Percentiles rank a stretch among this genome's conserved stretches.
Conservation (phyloP, 352 stramenopile genomes). For the Phytophthora kernoviae region DNA sequence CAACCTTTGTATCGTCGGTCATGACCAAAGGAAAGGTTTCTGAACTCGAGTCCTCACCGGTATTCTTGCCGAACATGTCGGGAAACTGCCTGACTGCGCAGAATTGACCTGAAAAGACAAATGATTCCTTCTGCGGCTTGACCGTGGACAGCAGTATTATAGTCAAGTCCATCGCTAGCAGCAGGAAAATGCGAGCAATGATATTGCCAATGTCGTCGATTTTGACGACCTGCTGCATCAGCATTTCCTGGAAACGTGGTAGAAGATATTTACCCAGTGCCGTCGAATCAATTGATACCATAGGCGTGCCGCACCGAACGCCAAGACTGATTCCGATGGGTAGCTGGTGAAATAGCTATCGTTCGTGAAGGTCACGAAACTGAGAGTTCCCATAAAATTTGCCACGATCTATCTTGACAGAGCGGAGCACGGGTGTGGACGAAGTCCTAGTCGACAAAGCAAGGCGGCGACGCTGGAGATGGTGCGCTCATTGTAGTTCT, state of each 20-base stretch:
- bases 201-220: slow-evolving; percentile 6
- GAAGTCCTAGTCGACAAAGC: slow-evolving; percentile 34
- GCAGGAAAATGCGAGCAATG: slow-evolving; percentile 9
- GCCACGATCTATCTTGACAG: slow-evolving; percentile 26
- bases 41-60: not conserved
- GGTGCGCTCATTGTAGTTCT: slow-evolving; percentile 12
- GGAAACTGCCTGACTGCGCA: slow-evolving; percentile 7
- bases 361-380: slow-evolving; percentile 15
- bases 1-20: too few species aligned
- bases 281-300: slow-evolving; percentile 17
- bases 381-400: slow-evolving; percentile 31
- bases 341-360: slow-evolving; percentile 26
- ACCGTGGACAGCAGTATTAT: not conserved
- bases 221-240: slow-evolving; percentile 5
- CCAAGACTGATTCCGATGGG: slow-evolving; percentile 30
- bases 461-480: slow-evolving; percentile 27
- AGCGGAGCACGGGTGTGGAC: slow-evolving; percentile 11
- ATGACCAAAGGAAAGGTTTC: not conserved
- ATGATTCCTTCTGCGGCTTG: too few species aligned
- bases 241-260: slow-evolving; percentile 5
- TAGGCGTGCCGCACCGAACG: slow-evolving; percentile 32
- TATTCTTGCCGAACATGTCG: not conserved
- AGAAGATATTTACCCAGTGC: slow-evolving; percentile 5
- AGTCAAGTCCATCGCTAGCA: slow-evolving; percentile 11
- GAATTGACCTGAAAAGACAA: slow-evolving; percentile 9